Conservation (phyloP, 306 rosid genomes). For the Quercus mongolica region DNA sequence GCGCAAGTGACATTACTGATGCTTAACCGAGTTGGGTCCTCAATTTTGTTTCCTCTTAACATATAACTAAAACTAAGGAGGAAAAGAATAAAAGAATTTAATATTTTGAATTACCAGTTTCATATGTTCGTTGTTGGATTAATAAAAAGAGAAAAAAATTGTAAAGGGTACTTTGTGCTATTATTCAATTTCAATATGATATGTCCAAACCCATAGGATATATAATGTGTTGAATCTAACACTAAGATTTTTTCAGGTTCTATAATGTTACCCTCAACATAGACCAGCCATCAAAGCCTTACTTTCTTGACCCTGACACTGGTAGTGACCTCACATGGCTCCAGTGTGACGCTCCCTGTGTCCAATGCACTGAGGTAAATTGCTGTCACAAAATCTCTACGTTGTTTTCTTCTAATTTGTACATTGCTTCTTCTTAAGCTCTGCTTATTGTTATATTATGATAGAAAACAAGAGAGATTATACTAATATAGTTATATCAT, state of each 20-base stretch:
- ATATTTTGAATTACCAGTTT: no score
- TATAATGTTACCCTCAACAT: slow-evolving; percentile 75
- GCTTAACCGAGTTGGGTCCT: slow-evolving; percentile 50
- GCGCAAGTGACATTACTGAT: slow-evolving; percentile 23
- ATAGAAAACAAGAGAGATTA: no score
- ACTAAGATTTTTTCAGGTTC: slow-evolving; percentile 39
- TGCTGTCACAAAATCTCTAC: not conserved
- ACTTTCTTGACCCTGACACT: slow-evolving; percentile 84
- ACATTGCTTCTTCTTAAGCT: no score
- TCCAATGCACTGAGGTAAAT: slow-evolving; percentile 67
- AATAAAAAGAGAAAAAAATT: no score
- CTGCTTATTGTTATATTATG: no score
- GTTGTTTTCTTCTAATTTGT: not conserved
- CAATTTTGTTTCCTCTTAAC: slow-evolving; percentile 53
- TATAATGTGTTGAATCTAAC: not conserved
- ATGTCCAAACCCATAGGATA: not conserved
- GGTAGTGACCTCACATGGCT: slow-evolving; percentile 99
- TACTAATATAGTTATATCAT: no score
- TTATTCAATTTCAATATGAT: no score
- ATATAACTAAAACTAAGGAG: no score
- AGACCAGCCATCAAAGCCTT: slow-evolving; percentile 84
- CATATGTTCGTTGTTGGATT: no score
- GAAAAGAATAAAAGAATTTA: no score
- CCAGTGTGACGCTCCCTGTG: slow-evolving; percentile 90
- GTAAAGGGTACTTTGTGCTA: no score